These are phyloP conservation scores for Posidonia oceanica DNA, from an alignment of 116 monocot species.

Conservation along the genomic window DNA sequence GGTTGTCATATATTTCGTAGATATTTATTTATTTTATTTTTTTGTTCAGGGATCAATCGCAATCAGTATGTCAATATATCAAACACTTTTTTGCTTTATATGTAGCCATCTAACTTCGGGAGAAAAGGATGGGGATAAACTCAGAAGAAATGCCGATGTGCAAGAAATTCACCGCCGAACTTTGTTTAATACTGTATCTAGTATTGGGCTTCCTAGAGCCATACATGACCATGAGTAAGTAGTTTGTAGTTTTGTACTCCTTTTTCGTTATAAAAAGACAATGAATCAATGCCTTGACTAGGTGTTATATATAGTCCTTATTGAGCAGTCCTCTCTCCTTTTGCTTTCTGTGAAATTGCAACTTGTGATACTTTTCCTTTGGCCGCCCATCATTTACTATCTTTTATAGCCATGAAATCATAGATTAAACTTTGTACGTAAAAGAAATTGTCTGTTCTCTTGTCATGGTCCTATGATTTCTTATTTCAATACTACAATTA, in stretches of 20 bases:
- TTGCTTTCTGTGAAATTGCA: background rate
- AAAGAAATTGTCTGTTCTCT: no score
- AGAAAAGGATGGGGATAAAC: slow-evolving; percentile 11
- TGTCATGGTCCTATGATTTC: background rate
- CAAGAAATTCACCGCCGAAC: slow-evolving; percentile 25
- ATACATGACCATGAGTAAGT: slow-evolving; percentile 75
- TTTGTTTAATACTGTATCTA: slow-evolving; percentile 36
- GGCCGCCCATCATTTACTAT: background rate
- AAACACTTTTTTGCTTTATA: slow-evolving; percentile 19
- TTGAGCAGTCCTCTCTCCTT: background rate
- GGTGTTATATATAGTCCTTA: no score
- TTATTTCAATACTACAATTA: background rate
- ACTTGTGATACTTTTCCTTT: background rate
- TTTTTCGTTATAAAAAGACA: no score
- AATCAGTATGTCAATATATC: slow-evolving; percentile 22
- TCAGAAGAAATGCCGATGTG: slow-evolving; percentile 16
- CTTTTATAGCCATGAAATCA: no score
- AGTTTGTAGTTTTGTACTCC: no score
- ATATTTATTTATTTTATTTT: background rate
- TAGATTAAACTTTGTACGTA: no score
- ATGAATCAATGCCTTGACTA: no score
- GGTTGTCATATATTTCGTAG: background rate
- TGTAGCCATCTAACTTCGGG: slow-evolving; percentile 18
- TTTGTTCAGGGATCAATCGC: slow-evolving; percentile 20
- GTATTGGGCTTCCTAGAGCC: slow-evolving; percentile 29